Percentiles rank a stretch among this genome's conserved stretches.
Evolutionary conservation across 345 rosid genomes (phyloP).

Genomic region (Hibiscus mutabilis): DNA sequence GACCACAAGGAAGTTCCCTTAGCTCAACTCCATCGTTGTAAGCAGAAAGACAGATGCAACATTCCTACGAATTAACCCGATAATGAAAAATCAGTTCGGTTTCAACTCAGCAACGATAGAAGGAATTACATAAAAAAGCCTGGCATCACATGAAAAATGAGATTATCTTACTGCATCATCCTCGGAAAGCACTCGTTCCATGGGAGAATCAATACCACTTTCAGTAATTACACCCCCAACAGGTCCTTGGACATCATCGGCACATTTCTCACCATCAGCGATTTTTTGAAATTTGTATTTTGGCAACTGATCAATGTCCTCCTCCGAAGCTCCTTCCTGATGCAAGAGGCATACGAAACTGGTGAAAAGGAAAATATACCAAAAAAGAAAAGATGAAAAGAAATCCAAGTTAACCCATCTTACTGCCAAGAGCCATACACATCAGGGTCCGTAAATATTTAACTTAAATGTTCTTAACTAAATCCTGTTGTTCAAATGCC

Average conservation of each 20-base stretch:
- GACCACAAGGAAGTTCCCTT: slow-evolving; percentile 90
- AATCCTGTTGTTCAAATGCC: background rate
- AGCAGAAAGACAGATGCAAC: slow-evolving; percentile 86
- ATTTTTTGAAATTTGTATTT: slow-evolving; percentile 64
- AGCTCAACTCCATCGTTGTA: slow-evolving; percentile 88
- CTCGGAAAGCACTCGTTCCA: slow-evolving; percentile 47
- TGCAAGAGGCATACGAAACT: background rate
- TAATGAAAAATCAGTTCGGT: background rate
- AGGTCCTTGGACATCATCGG: slow-evolving; percentile 36
- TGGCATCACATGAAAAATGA: background rate
- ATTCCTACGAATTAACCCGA: slow-evolving; percentile 51
- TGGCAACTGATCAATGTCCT: slow-evolving; percentile 76
- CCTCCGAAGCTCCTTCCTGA: slow-evolving; percentile 95
- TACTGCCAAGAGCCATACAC: background rate
- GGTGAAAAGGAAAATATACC: background rate
- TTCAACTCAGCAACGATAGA: background rate
- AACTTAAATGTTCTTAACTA: background rate
- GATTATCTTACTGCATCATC: slow-evolving; percentile 78
- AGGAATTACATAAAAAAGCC: background rate
- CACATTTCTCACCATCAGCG: slow-evolving; percentile 39
- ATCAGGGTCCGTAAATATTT: background rate
- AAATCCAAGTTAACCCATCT: background rate
- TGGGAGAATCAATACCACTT: slow-evolving; percentile 67
- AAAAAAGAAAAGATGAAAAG: background rate
- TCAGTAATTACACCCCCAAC: slow-evolving; percentile 81